These are phyloP conservation scores for Botryotinia globosa DNA, from an alignment of 2,329 filamentous ascomycete species.

Conservation along the genomic window DNA sequence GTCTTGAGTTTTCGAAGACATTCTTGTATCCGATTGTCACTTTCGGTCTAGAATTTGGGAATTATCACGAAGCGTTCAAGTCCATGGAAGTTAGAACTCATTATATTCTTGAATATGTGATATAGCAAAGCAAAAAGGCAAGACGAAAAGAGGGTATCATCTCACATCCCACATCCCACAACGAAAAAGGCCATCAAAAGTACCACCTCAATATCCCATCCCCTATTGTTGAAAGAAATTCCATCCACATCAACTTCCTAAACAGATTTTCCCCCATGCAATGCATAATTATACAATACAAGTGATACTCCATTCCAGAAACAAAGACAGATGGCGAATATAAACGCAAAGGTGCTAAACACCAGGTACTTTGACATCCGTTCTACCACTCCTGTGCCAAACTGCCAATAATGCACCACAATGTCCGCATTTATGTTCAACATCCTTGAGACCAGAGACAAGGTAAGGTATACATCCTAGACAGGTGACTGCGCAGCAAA, in stretches of 20 bases:
- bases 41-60: too few species aligned
- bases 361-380: constrained; percentile 37
- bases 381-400: constrained; percentile 44
- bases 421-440: constrained; percentile 45
- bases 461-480: constrained; percentile 45
- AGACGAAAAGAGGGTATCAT: constrained; percentile 12
- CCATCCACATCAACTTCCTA: background rate
- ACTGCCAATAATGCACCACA: constrained; percentile 44
- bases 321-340: background rate
- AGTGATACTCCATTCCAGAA: background rate
- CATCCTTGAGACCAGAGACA: constrained; percentile 44
- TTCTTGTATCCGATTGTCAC: background rate
- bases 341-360: background rate
- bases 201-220: background rate
- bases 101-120: background rate
- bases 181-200: background rate
- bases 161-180: background rate
- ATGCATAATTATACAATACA: background rate
- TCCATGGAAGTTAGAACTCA: background rate
- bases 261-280: background rate
- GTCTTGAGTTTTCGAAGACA: background rate
- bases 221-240: background rate
- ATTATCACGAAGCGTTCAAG: background rate
- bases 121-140: background rate
- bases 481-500: constrained; percentile 32